Conservation (phyloP, 371 early-diverging fungal species). For the Apophysomyces elegans region DNA sequence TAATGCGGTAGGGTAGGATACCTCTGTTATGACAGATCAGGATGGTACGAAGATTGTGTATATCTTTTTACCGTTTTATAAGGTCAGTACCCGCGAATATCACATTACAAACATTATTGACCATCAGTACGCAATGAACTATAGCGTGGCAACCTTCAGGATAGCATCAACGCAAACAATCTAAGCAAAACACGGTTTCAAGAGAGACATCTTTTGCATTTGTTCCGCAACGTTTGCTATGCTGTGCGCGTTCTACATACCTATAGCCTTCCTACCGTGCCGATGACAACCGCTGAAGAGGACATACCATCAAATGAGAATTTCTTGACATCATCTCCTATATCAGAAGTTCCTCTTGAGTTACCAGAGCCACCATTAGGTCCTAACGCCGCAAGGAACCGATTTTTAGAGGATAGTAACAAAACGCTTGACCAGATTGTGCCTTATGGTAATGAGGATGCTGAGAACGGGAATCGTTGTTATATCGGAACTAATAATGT, state of each 20-base stretch:
- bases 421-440: slow-evolving; percentile 6
- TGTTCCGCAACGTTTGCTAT: slow-evolving; percentile 66
- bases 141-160: slow-evolving; percentile 61
- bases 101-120: background rate
- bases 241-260: slow-evolving; percentile 65
- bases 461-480: background rate
- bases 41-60: slow-evolving; percentile 67
- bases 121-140: background rate
- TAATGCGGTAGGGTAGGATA: slow-evolving; percentile 40
- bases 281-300: slow-evolving; percentile 36
- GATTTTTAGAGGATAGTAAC: background rate
- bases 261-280: slow-evolving; percentile 53
- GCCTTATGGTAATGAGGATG: slow-evolving; percentile 15
- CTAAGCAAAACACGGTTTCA: slow-evolving; percentile 55
- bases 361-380: background rate
- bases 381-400: background rate
- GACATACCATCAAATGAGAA: slow-evolving; percentile 25
- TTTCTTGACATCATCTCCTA: slow-evolving; percentile 8
- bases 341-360: slow-evolving; percentile 4
- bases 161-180: slow-evolving; percentile 60
- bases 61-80: slow-evolving; percentile 67
- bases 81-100: slow-evolving; percentile 32
- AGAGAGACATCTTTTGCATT: slow-evolving; percentile 61
- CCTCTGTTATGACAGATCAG: slow-evolving; percentile 55
- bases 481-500: background rate